phyloP scores from a whole-genome alignment of 768 basidiomycete genomes.

The Boletus rubropictus region DNA sequence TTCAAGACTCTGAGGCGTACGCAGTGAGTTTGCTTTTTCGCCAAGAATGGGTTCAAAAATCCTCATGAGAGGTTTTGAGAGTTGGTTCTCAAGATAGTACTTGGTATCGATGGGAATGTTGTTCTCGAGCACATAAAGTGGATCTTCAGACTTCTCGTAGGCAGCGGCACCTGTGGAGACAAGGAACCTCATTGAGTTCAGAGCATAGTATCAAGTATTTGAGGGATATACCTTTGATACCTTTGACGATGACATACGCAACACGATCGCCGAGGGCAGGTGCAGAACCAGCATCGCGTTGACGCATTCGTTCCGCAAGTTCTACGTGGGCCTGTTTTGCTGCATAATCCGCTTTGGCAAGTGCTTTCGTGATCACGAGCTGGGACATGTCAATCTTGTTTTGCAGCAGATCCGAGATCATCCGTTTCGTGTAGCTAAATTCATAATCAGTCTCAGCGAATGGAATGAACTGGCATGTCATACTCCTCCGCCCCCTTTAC shows the following conservation, averaged over 20 bases:
- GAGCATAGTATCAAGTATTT: neutral
- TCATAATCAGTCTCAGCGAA: constrained; percentile 14
- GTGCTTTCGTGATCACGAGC: constrained; percentile 95
- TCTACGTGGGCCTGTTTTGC: constrained; percentile 97
- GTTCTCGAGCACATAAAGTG: constrained; percentile 94
- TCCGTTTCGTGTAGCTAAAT: constrained; percentile 83
- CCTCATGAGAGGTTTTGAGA: constrained; percentile 92
- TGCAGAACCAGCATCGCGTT: constrained; percentile 95
- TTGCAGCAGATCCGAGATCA: constrained; percentile 88
- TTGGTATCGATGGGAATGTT: constrained; percentile 97
- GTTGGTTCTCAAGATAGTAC: constrained; percentile 97
- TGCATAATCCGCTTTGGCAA: constrained; percentile 88
- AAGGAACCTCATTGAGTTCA: neutral
- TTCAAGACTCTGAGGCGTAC: constrained; percentile 40
- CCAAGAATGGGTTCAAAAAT: constrained; percentile 98
- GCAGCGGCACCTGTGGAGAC: constrained; percentile 76
- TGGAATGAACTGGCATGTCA: constrained; percentile 22
- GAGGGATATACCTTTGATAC: constrained; percentile 67
- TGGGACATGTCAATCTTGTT: constrained; percentile 99
- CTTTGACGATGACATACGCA: constrained; percentile 97
- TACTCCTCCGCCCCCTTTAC: constrained; percentile 91
- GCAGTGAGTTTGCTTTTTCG: constrained; percentile 77
- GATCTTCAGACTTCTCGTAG: constrained; percentile 98
- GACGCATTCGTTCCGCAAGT: constrained; percentile 90
- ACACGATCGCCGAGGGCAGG: constrained; percentile 98